phyloP scores from a whole-genome alignment of 2,329 filamentous ascomycete genomes.

The Cytospora paraplurivora region DNA sequence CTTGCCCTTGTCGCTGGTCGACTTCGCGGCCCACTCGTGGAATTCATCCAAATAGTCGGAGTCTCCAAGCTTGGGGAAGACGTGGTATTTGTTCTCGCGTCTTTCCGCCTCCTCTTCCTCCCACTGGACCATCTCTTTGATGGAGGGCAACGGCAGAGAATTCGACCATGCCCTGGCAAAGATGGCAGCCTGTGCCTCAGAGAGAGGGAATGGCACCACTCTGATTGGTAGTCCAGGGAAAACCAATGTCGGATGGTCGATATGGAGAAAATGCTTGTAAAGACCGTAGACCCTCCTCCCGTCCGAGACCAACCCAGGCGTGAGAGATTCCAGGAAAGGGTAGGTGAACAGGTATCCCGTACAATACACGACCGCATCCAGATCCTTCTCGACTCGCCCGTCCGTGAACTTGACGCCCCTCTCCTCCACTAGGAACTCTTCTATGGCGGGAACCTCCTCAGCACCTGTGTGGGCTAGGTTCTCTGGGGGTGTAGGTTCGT shows the following conservation, averaged over 20 bases:
- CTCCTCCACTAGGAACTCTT: slow-evolving; percentile 54
- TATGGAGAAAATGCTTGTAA: slow-evolving; percentile 80
- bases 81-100: slow-evolving; percentile 48
- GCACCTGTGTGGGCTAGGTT: slow-evolving; percentile 49
- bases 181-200: slow-evolving; percentile 77
- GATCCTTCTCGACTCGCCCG: slow-evolving; percentile 61
- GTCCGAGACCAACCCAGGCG: slow-evolving; percentile 60
- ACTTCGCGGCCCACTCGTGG: slow-evolving; percentile 60
- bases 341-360: slow-evolving; percentile 88
- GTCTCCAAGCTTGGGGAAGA: slow-evolving; percentile 59
- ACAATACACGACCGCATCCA: slow-evolving; percentile 83
- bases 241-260: slow-evolving; percentile 73
- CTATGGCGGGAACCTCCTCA: slow-evolving; percentile 60
- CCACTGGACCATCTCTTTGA: slow-evolving; percentile 69
- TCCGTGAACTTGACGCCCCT: slow-evolving; percentile 67
- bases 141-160: slow-evolving; percentile 63
- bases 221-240: slow-evolving; percentile 77
- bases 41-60: slow-evolving; percentile 70
- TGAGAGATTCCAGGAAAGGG: slow-evolving; percentile 63
- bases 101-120: slow-evolving; percentile 60
- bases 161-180: slow-evolving; percentile 78
- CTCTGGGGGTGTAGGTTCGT: slow-evolving; percentile 49
- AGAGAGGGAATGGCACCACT: slow-evolving; percentile 83
- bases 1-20: slow-evolving; percentile 58
- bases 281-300: slow-evolving; percentile 71